Base-by-base conservation (phyloP, 1,139 yeast species). In the Geotrichum cucujoidarum region DNA sequence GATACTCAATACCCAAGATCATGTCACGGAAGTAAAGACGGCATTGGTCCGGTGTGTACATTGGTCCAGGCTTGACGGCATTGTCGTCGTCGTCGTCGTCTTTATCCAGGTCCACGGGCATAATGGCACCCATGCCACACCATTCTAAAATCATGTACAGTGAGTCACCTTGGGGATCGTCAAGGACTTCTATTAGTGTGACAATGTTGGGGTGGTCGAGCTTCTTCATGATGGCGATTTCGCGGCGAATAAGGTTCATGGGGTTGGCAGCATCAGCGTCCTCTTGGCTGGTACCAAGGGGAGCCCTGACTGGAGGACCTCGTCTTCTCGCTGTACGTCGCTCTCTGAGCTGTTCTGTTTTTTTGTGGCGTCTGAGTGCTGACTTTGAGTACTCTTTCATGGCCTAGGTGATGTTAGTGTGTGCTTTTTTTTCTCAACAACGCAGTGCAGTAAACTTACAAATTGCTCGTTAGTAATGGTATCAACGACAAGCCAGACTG, bases 401-500 rank as follows among this genome's bases (percentile, higher is more conserved):
- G 0, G 97, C 97, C 41, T 49, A 39, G 11, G 16, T 3, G 13
- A 22, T 5, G 40, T 36, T 36, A 36, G 40, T 22, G 13, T n/a
- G n/a, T n/a, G n/a, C n/a, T n/a, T n/a, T n/a, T n/a, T n/a, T n/a
- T n/a, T n/a, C n/a, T n/a, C n/a, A n/a, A 34, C 11, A 14, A 34
- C 6, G n/a, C 22, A 21, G 18, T 14, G 20, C 32, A 29, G 21
- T 27, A 32, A 22, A 45, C 48, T 27, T 39, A 45, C 48, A 78
- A 81, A 21, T 75, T 73, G 46, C 75, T 56, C 44, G 25, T 48
- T 55, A 0, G 66, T 61, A 14, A 55, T 57, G 21, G 75, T 67
- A 63, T 90, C 96, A 11, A 81, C 62, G 0, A 95, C 97, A 4
- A 88, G 77, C 58, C 92, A 84, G 2, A 92, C 97, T 0, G 83